phyloP scores from a whole-genome alignment of 169 alveolate species.

The Plasmodium coatneyi region DNA sequence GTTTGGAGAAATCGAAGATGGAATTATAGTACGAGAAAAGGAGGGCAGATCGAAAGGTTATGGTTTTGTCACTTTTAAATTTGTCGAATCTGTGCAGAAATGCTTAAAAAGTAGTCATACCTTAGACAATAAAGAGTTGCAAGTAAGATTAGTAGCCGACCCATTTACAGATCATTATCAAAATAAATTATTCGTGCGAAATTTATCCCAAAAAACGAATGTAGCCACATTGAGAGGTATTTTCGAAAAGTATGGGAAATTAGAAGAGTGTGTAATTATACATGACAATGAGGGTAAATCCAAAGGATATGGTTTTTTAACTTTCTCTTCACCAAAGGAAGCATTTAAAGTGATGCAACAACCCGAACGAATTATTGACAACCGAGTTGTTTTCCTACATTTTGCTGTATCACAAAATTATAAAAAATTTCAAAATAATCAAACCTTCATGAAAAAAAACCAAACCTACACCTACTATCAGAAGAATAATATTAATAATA shows the following conservation, averaged over 20 bases:
- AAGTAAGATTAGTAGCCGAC: conserved; percentile 81
- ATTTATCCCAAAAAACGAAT: conserved; percentile 81
- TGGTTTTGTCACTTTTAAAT: conserved; percentile 86
- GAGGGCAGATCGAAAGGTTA: conserved; percentile 87
- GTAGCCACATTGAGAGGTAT: conserved; percentile 75
- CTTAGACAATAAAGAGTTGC: conserved; percentile 78
- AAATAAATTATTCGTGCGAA: conserved; percentile 83
- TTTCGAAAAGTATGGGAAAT: conserved; percentile 79
- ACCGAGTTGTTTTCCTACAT: conserved; percentile 82
- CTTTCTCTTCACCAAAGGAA: conserved; percentile 77
- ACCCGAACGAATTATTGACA: conserved; percentile 83
- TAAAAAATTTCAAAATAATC: conserved; percentile 68
- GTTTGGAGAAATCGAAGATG: conserved; percentile 85
- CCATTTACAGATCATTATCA: conserved; percentile 77
- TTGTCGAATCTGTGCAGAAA: conserved; percentile 80
- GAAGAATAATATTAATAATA: conserved; percentile 32
- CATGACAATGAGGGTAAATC: conserved; percentile 81
- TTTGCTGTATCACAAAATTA: conserved; percentile 78
- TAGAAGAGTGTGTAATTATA: conserved; percentile 84
- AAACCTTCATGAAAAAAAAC: conserved; percentile 40
- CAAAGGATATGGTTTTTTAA: conserved; percentile 82
- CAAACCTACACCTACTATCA: conserved; percentile 38
- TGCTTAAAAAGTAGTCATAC: conserved; percentile 74
- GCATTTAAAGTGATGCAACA: conserved; percentile 84
- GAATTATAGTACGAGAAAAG: conserved; percentile 84